These are phyloP conservation scores for Saksenaea oblongispora DNA, from an alignment of 371 early-diverging fungal species.

Conservation along the genomic window DNA sequence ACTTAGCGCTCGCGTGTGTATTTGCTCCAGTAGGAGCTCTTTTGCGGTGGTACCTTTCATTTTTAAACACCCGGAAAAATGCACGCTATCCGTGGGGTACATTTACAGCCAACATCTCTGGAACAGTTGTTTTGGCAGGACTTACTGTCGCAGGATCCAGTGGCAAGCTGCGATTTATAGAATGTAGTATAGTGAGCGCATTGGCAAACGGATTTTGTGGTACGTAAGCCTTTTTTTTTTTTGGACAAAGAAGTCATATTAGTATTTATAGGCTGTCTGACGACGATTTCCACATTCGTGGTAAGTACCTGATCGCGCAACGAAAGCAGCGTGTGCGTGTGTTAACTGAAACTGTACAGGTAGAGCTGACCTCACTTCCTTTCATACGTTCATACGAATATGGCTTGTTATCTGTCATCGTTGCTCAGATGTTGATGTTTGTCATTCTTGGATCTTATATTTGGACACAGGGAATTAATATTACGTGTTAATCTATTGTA, in stretches of 20 bases:
- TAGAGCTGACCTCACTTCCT: slow-evolving; percentile 46
- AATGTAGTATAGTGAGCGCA: slow-evolving; percentile 55
- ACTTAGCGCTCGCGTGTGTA: slow-evolving; percentile 48
- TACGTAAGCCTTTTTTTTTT: slow-evolving; percentile 14
- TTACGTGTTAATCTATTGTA: slow-evolving; percentile 3
- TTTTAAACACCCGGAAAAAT: slow-evolving; percentile 40
- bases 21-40: slow-evolving; percentile 67
- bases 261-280: slow-evolving; percentile 55
- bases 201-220: slow-evolving; percentile 74
- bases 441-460: slow-evolving; percentile 52
- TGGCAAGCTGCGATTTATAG: slow-evolving; percentile 21
- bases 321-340: too few species aligned
- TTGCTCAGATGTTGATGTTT: slow-evolving; percentile 54
- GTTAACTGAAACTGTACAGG: slow-evolving; percentile 20
- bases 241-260: neutral
- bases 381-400: slow-evolving; percentile 45
- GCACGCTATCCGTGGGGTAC: slow-evolving; percentile 65
- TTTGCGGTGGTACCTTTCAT: slow-evolving; percentile 67
- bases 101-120: slow-evolving; percentile 64
- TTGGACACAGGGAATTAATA: slow-evolving; percentile 49
- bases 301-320: slow-evolving; percentile 25
- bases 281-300: slow-evolving; percentile 76
- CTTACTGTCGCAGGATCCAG: slow-evolving; percentile 48
- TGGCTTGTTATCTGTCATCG: slow-evolving; percentile 43
- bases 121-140: slow-evolving; percentile 56